A percentile compares a stretch with the other conserved stretches of the same genome.
These are phyloP conservation scores for Allomyces javanicus DNA, from an alignment of 192 early-diverging fungal genomes.

Conservation along the genomic window DNA sequence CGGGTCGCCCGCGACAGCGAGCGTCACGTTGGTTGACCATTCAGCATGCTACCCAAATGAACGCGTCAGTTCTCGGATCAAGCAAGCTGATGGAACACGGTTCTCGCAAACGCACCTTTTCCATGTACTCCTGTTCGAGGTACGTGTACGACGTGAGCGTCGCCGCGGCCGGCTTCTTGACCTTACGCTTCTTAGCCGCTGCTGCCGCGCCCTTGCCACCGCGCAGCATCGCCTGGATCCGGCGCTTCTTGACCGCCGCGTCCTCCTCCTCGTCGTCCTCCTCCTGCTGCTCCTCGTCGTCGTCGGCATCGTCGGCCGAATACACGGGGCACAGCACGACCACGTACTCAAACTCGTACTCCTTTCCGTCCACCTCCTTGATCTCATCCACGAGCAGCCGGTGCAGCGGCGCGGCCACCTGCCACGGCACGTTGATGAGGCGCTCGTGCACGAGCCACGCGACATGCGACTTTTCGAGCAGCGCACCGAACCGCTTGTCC, in stretches of 20 bases:
- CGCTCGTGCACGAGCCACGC: not conserved
- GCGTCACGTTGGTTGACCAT: not conserved
- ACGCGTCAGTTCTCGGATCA: not conserved
- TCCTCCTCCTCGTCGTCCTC: not conserved
- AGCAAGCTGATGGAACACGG: not conserved
- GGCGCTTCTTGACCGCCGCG: not conserved
- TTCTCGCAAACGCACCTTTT: not conserved
- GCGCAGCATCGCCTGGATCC: not conserved
- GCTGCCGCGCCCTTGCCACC: not conserved
- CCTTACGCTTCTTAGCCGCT: not conserved
- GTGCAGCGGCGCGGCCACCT: not conserved
- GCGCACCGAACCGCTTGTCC: no score
- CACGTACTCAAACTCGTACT: not conserved
- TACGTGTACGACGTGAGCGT: not conserved
- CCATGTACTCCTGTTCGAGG: not conserved
- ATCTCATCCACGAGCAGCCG: not conserved
- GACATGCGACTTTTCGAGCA: no score
- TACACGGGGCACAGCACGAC: not conserved
- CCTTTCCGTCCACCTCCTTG: not conserved
- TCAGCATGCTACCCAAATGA: not conserved
- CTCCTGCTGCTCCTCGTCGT: not conserved
- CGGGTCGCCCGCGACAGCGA: not conserved
- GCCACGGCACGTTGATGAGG: not conserved
- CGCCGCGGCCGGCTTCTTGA: not conserved
- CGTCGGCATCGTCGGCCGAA: not conserved